Conservation (phyloP, 108 stramenopile genomes). For the Hondaea fermentalgiana region DNA sequence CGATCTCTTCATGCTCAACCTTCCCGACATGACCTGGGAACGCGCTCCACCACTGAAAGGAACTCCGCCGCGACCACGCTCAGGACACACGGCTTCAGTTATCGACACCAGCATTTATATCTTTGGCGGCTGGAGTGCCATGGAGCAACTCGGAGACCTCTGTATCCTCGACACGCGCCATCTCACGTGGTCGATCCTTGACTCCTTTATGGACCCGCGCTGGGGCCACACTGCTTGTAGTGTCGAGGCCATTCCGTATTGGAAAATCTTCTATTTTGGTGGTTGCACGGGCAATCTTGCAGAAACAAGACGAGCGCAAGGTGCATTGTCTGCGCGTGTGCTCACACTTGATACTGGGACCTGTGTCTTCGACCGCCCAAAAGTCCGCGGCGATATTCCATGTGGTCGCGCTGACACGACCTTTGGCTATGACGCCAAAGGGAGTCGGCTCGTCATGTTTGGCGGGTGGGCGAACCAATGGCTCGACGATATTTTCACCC, state of each 20-base stretch:
- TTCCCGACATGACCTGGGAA: conserved; percentile 46
- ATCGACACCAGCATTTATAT: conserved; percentile 55
- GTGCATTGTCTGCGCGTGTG: conserved; percentile 49
- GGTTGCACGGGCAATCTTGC: conserved; percentile 60
- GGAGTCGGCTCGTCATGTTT: conserved; percentile 52
- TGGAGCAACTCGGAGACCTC: conserved; percentile 61
- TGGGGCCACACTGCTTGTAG: conserved; percentile 16
- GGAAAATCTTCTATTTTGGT: conserved; percentile 73
- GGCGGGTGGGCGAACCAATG: conserved; percentile 70
- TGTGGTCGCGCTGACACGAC: conserved; percentile 55
- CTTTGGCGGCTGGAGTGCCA: conserved; percentile 68
- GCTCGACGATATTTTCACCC: conserved; percentile 55
- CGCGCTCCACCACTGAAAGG: conserved; percentile 37
- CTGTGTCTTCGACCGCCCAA: conserved; percentile 41
- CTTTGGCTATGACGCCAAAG: conserved; percentile 47
- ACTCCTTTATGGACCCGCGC: conserved; percentile 37
- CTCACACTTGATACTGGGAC: conserved; percentile 54
- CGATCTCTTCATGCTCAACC: conserved; percentile 52
- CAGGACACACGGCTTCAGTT: conserved; percentile 55
- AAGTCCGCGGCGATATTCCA: conserved; percentile 41
- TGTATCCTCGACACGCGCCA: conserved; percentile 48
- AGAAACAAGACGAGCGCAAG: conserved; percentile 36
- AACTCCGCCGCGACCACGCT: conserved; percentile 49
- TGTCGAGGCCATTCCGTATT: conserved; percentile 65
- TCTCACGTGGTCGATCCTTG: conserved; percentile 45